Evolutionary conservation across 495 filamentous ascomycete species (phyloP), one percentile per base, ranked within the genome.

Genomic region (Polyplosphaeria fusca): DNA sequence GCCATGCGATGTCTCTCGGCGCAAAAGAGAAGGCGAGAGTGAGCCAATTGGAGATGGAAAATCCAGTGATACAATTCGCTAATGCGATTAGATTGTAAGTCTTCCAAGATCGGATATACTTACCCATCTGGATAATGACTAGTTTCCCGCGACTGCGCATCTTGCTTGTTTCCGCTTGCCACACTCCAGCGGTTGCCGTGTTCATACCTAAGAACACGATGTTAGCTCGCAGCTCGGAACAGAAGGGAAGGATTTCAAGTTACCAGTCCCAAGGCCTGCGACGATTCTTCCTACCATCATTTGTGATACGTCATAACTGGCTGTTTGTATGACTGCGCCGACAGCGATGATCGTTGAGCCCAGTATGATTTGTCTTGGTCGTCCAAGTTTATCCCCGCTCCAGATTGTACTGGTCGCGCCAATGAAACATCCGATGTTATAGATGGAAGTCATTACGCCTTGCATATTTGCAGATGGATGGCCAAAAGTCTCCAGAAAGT

Each of bases 231-330:
- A 35, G n/a, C n/a, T 35, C 30, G n/a, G 30, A 35, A 35, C 30
- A 35, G 30, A n/a, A 35, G 7, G 30, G n/a, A 7, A 9, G n/a
- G n/a, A n/a, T n/a, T n/a, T n/a, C n/a, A n/a, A n/a, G n/a, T n/a
- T n/a, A n/a, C 30, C 30, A 42, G 55, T 68, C 2, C 63, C 66
- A 12, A 68, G 27, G 7, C 68, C 68, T 24, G 60, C 54, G n/a
- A 67, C 51, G 23, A 67, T 57, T 19, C 68, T 44, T 7, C 66
- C 66, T 25, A 68, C 60, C 32, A 70, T 58, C 63, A 70, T 62
- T 37, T 68, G 64, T 12, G 60, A 25, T 13, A 68, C 50, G 26
- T 46, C 45, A 25, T 47, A 67, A 22, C 64, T 49, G n/a, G 68
- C 49, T 0, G 67, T 51, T 43, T 70, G 68, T 16, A 70, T 61